A percentile compares a stretch with the other conserved stretches of the same genome.
phyloP scores from a whole-genome alignment of 768 basidiomycete genomes.

The Boletus barrowsii region DNA sequence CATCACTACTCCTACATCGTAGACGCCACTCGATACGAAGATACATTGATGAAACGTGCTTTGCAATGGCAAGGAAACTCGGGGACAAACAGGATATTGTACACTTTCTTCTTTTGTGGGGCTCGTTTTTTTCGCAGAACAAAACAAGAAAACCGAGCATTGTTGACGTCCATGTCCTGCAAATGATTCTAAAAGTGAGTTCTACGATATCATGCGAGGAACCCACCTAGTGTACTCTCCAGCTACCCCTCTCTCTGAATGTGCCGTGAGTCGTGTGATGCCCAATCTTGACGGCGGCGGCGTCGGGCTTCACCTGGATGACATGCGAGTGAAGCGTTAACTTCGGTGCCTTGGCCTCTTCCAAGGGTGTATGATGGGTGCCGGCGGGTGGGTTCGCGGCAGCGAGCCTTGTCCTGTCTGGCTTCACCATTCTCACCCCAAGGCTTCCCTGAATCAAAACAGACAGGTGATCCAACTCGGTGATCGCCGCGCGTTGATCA shows the following conservation, averaged over 20 bases:
- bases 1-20: too few relatives aligned
- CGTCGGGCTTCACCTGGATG: background rate
- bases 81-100: too few relatives aligned
- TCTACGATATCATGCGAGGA: background rate
- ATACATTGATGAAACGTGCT: too few relatives aligned
- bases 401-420: conserved; percentile 10
- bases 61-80: too few relatives aligned
- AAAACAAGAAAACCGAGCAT: too few relatives aligned
- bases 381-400: background rate
- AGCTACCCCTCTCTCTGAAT: background rate
- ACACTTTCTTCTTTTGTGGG: too few relatives aligned
- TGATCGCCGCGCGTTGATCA: background rate
- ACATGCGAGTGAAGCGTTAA: conserved; percentile 13
- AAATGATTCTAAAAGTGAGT: too few relatives aligned
- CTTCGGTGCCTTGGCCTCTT: conserved; percentile 5
- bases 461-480: background rate
- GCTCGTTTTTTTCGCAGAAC: too few relatives aligned
- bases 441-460: conserved; percentile 7
- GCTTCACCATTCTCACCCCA: conserved; percentile 10
- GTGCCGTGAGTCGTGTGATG: background rate
- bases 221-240: conserved; percentile 3
- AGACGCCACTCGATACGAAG: too few relatives aligned
- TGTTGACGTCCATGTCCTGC: background rate
- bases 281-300: background rate
- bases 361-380: background rate